Evolutionary conservation across 2,329 filamentous ascomycete genomes (phyloP), one percentile per base, ranked within the genome.

Genomic region (Claviceps maximensis): DNA sequence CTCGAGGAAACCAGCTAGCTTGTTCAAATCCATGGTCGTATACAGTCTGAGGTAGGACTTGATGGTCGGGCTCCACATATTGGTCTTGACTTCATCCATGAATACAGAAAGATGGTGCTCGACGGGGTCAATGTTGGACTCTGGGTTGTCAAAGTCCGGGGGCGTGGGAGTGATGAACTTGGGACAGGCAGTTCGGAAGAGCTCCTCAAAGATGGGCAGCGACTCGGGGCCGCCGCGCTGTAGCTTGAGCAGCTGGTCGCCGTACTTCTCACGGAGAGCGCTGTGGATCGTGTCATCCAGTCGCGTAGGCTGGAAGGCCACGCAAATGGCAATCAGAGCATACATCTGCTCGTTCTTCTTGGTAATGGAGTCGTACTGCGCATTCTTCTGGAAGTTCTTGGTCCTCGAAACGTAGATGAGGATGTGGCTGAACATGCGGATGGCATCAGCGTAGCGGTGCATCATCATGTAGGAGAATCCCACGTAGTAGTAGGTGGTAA

Each of bases 281-380:
- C 89, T 94, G 83, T 98, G 93, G 75, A 98, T 96, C 67, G 91
- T 97, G 78, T 98, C 93, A 69, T 98, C 93, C 63, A 98, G 83
- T 62, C 93, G 84, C 54, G 91, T 97, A 55, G 93, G 93, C 74
- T 95, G 87, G 80, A 98, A 95, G 59, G 93, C 90, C 54, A 97
- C 90, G 72, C 93, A 98, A 75, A 98, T 97, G 71, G 93, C 91
- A 63, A 98, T 94, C 61, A 98, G 82, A 41, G 93, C 93, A 71
- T 96, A 96, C 91, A 98, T 97, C 79, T 98, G 93, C 72, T 98
- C 93, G 72, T 95, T 97, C 84, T 97, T 97, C 86, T 98, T 98
- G 65, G 88, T 90, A 72, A 97, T 96, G 58, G 89, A 94, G 72
- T 98, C 93, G 76, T 95, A 97, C 75, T 95, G 87, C 29, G 87